phyloP scores from a whole-genome alignment of 2,329 filamentous ascomycete species.

The Cordyceps pruinosa region DNA sequence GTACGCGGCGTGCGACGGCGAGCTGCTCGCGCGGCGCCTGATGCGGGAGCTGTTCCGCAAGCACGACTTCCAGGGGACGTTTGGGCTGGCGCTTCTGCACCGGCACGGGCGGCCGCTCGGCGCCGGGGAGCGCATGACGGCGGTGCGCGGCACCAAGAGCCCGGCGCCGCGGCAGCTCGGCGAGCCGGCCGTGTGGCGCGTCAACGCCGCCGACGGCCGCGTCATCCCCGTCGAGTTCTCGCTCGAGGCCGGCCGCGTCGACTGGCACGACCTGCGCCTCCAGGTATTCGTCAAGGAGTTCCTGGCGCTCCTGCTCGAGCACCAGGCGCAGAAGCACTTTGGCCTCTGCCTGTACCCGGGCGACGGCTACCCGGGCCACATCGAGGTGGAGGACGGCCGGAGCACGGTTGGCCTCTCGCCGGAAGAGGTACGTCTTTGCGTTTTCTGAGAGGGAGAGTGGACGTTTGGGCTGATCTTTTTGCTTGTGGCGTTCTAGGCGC shows the following conservation, averaged over 20 bases:
- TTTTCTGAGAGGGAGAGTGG: too few relatives aligned
- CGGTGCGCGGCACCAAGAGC: neutral
- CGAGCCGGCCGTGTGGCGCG: neutral
- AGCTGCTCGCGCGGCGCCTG: neutral
- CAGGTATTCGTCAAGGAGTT: conserved; percentile 6
- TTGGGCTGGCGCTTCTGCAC: conserved; percentile 6
- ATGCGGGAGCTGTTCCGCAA: conserved; percentile 8
- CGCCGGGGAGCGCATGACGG: conserved; percentile 6
- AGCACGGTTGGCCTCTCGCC: neutral
- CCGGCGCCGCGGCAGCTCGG: neutral
- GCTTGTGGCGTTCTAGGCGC: neutral
- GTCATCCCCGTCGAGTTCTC: conserved; percentile 8
- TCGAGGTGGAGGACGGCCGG: neutral
- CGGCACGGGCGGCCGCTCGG: neutral
- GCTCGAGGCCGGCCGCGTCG: neutral
- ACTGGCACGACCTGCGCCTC: conserved; percentile 1
- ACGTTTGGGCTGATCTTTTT: neutral
- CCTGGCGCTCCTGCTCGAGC: neutral
- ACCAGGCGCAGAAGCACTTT: neutral
- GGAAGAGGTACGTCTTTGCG: neutral
- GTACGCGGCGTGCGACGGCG: neutral
- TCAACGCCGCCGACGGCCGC: conserved; percentile 5
- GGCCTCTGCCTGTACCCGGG: conserved; percentile 4
- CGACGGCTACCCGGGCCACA: conserved; percentile 3
- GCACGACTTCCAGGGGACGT: neutral